Conservation (phyloP, 2,329 filamentous ascomycete species). For the Alternaria conjuncta region DNA sequence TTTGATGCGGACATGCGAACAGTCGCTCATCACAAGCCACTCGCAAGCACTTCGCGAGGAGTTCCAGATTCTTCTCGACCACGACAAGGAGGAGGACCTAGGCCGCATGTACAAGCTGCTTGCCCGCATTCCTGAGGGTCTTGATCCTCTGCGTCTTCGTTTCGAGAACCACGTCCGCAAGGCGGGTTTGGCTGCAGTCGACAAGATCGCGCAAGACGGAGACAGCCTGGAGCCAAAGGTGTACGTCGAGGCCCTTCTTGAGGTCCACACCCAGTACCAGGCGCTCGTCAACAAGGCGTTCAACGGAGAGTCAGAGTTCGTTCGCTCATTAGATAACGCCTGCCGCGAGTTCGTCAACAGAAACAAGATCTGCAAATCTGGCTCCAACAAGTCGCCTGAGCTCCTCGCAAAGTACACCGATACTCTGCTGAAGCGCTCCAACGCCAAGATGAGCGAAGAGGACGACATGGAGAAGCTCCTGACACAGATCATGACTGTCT, state of each 20-base stretch:
- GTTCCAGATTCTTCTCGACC: slow-evolving; percentile 91
- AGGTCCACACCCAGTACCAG: slow-evolving; percentile 93
- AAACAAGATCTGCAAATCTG: slow-evolving; percentile 93
- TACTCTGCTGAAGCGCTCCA: slow-evolving; percentile 83
- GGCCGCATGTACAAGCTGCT: slow-evolving; percentile 94
- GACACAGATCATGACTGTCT: slow-evolving; percentile 96
- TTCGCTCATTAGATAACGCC: slow-evolving; percentile 92
- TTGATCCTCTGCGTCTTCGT: slow-evolving; percentile 83
- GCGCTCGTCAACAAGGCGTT: slow-evolving; percentile 91
- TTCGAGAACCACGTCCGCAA: slow-evolving; percentile 95
- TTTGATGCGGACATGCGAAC: slow-evolving; percentile 86
- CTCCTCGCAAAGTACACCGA: slow-evolving; percentile 95
- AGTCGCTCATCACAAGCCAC: slow-evolving; percentile 88
- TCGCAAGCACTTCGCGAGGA: slow-evolving; percentile 87
- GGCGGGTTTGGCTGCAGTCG: slow-evolving; percentile 84
- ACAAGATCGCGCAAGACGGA: slow-evolving; percentile 86
- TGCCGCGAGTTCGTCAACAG: slow-evolving; percentile 98
- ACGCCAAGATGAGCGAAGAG: slow-evolving; percentile 89
- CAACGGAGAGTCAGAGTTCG: slow-evolving; percentile 94
- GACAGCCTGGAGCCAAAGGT: slow-evolving; percentile 95
- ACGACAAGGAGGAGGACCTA: slow-evolving; percentile 94
- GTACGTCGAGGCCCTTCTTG: slow-evolving; percentile 92
- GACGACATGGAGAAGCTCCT: slow-evolving; percentile 89
- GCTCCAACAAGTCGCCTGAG: slow-evolving; percentile 92
- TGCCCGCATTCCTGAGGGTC: slow-evolving; percentile 84